Evolutionary conservation across 495 filamentous ascomycete genomes (phyloP).

Genomic region (Xylaria sp.): DNA sequence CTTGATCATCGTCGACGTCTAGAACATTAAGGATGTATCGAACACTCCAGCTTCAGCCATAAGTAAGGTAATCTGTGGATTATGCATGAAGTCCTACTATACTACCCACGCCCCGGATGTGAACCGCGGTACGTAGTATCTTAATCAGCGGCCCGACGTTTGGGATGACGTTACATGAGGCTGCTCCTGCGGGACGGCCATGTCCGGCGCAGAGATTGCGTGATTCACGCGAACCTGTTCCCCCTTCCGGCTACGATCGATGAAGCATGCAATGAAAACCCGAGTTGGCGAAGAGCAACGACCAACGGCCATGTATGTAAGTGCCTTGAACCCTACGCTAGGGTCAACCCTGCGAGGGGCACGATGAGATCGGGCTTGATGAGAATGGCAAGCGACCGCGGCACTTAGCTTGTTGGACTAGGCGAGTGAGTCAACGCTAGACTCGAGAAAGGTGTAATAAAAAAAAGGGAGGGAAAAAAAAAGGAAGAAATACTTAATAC

Average conservation of each 20-base stretch:
- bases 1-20: background rate
- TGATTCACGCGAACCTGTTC: background rate
- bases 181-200: slow-evolving; percentile 16
- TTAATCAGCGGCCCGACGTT: slow-evolving; percentile 8
- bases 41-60: background rate
- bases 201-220: slow-evolving; percentile 18
- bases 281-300: background rate
- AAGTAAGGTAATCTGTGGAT: background rate
- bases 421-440: slow-evolving; percentile 24
- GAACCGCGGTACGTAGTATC: slow-evolving; percentile 1
- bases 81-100: slow-evolving; percentile 14
- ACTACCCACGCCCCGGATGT: slow-evolving; percentile 7
- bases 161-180: slow-evolving; percentile 24
- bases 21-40: background rate
- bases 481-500: background rate
- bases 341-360: background rate
- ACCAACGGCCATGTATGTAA: background rate
- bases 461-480: background rate
- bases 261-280: background rate
- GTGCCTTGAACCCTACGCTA: slow-evolving; percentile 14
- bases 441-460: background rate
- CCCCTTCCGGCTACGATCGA: background rate
- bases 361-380: background rate
- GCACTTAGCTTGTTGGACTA: background rate
- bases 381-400: background rate